Evolutionary conservation across 75 land plant genomes (phyloP), one percentile per base, ranked within the genome.

Genomic region (Selaginella tamariscina): DNA sequence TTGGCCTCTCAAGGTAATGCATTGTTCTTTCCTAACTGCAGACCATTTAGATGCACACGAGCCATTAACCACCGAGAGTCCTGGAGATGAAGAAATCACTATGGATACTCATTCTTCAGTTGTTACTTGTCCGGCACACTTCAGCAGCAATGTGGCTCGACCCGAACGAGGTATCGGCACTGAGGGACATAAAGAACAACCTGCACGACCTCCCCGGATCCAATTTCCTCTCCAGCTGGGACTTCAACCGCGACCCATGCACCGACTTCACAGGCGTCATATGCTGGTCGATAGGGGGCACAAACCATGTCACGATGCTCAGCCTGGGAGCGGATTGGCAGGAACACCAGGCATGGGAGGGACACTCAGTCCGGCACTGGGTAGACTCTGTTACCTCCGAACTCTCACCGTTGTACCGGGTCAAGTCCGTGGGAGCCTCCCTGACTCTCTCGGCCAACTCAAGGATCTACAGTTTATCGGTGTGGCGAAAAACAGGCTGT

Each of bases 201-300:
- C 49, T 86, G 30, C 55, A 70, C 0, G 88, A 85, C 65, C 24
- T 77, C 30, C 81, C 81, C 2, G 83, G 85, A 9, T 82, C 82
- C 8, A 57, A 69, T 22, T 82, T 80, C 71, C 78, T 85, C 57
- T 33, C 78, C 5, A 33, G 73, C 2, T 82, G 88, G 88, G 83
- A 83, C 65, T 86, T 81, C 75, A 76, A 79, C 54, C 57, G 67
- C 27, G 88, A 86, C 31, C 88, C 88, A 0, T 86, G 88, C 68
- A 23, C 8, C 26, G 64, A 32, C 30, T 86, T 83, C 73, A 29
- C 74, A 54, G 88, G 88, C 9, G 84, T 81, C 24, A 44, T 63
- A 32, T 86, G 88, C 69, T 72, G 73, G 24, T 32, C 55, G 18
- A 1, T 30, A 24, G 75, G 66, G 2, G 67, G 33, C n/a, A 0